Conservation (phyloP, 352 stramenopile species). For the Aphanomyces cochlioides region DNA sequence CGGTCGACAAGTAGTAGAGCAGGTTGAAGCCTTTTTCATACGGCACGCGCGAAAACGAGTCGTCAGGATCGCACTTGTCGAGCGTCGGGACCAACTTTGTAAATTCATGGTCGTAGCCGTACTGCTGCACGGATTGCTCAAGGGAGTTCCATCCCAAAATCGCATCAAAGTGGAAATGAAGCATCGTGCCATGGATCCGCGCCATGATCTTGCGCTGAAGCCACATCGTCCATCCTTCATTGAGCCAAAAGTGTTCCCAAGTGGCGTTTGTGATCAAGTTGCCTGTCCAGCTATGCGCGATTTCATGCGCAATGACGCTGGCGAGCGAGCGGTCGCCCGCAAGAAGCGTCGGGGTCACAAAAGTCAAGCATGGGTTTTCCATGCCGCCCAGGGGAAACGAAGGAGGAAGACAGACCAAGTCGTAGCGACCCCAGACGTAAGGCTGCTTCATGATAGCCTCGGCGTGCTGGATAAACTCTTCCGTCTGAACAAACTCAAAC, state of each 20-base stretch:
- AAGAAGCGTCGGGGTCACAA: slow-evolving; percentile 95
- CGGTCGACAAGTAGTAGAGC: slow-evolving; percentile 39
- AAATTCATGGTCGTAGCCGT: slow-evolving; percentile 67
- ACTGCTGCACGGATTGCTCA: slow-evolving; percentile 42
- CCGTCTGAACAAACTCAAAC: slow-evolving; percentile 94
- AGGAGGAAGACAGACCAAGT: slow-evolving; percentile 95
- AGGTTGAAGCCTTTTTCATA: slow-evolving; percentile 93
- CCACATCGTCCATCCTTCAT: slow-evolving; percentile 97
- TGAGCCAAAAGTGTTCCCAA: slow-evolving; percentile 98
- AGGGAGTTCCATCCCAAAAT: slow-evolving; percentile 46
- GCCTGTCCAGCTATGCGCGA: slow-evolving; percentile 94
- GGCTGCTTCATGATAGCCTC: slow-evolving; percentile 88
- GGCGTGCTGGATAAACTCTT: slow-evolving; percentile 88
- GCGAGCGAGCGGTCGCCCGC: slow-evolving; percentile 93
- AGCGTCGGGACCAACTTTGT: slow-evolving; percentile 63
- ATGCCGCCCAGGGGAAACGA: slow-evolving; percentile 88
- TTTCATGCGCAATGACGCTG: slow-evolving; percentile 97
- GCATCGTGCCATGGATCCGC: slow-evolving; percentile 35
- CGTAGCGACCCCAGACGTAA: slow-evolving; percentile 97
- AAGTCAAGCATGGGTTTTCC: slow-evolving; percentile 89
- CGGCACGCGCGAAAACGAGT: slow-evolving; percentile 91
- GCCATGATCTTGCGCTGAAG: slow-evolving; percentile 96
- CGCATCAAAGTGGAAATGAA: slow-evolving; percentile 46
- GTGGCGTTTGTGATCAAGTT: slow-evolving; percentile 97
- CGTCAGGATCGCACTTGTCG: slow-evolving; percentile 91